These are phyloP conservation scores for Xylariaceae sp. DNA, from an alignment of 2,329 filamentous ascomycete genomes.

Conservation along the genomic window DNA sequence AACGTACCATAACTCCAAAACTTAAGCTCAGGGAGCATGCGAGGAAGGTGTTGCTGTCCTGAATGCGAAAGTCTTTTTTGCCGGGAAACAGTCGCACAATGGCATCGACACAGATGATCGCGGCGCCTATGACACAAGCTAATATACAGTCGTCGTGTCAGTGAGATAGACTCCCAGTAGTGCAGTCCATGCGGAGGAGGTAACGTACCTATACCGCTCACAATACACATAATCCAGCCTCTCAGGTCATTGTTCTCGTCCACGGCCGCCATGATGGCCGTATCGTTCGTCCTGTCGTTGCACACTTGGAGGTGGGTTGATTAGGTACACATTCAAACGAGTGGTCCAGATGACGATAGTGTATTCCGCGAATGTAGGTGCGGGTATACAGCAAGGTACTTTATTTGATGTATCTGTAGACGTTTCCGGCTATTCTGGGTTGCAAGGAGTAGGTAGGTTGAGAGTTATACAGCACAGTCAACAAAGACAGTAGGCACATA, in stretches of 20 bases:
- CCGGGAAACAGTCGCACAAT: constrained; percentile 69
- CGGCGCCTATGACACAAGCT: constrained; percentile 69
- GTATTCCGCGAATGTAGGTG: too few species aligned
- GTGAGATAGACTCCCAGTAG: too few species aligned
- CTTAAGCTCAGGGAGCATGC: constrained; percentile 86
- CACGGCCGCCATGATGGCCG: constrained; percentile 34
- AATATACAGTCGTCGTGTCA: background rate
- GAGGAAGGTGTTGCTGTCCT: constrained; percentile 84
- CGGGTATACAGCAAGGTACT: too few species aligned
- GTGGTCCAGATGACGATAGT: too few species aligned
- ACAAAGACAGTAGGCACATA: too few species aligned
- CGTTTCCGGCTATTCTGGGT: background rate
- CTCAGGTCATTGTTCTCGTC: constrained; percentile 73
- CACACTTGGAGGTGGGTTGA: too few species aligned
- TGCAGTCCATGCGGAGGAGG: constrained; percentile 3
- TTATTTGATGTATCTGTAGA: too few species aligned
- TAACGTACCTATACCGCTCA: constrained; percentile 66
- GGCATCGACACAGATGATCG: constrained; percentile 82
- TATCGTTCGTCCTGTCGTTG: background rate
- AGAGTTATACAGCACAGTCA: background rate
- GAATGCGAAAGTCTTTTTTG: constrained; percentile 75
- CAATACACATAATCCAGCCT: constrained; percentile 89
- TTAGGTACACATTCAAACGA: too few species aligned
- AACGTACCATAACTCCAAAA: constrained; percentile 87
- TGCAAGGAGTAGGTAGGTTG: background rate